Evolutionary conservation across 352 stramenopile species (phyloP), one percentile per base, ranked within the genome.

Genomic region (Phytophthora crassamura): DNA sequence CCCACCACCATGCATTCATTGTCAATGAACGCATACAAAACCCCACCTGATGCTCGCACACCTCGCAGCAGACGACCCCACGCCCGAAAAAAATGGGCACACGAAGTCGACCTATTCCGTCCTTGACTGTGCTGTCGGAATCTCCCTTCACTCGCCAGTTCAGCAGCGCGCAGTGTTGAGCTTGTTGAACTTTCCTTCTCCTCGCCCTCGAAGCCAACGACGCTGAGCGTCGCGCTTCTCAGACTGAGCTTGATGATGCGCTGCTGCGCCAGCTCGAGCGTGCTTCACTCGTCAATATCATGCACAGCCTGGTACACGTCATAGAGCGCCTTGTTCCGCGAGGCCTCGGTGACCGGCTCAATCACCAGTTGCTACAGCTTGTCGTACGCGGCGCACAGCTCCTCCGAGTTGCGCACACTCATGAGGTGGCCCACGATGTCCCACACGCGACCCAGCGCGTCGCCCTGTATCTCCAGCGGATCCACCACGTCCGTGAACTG

Each of bases 381-480:
- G 69, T 98, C 91, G 74, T 99, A 96, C 14, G 92, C 96, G n/a
- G 86, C 66, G 35, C 97, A 85, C 18, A 99, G 75, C 51, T 97
- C 94, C 6, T 98, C 90, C 43, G 87, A 97, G 78, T 99, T 99
- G 71, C 97, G 95, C 22, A 99, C 97, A 45, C 95, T 98, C 74
- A 98, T 98, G 41, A 99, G 86, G 78, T 99, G 97, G 28, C 89
- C 87, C 20, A 98, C 96, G 15, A 99, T 80, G 15, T 96, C 95
- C 97, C 97, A 99, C 40, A 94, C 85, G 59, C 95, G 98, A 6
- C 82, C 86, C 18, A 99, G 73, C 33, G 91, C 87, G 57, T 97
- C 92, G 39, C 95, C 88, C 59, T 98, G 93, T 25, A 90, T 75
- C 74, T 99, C 95, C 16, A 99, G 64, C 25, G 89, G 84, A 11